These are phyloP conservation scores for Handroanthus guayacan DNA, from an alignment of 257 asterid species.

Conservation along the genomic window DNA sequence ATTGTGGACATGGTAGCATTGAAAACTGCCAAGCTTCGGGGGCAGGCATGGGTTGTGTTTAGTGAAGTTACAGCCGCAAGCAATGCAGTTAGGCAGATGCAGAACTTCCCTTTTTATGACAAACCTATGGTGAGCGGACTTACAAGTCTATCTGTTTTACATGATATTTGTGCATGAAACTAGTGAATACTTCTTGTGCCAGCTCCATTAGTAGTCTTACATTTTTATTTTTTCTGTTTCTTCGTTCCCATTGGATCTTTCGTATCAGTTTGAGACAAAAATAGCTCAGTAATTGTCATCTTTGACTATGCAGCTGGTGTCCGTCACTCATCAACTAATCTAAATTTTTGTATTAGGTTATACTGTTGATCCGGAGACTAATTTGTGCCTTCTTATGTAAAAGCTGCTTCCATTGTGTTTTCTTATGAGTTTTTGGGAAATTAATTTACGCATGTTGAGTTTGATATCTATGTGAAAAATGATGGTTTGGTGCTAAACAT, in stretches of 20 bases:
- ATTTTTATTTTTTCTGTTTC: background rate
- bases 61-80: constrained; percentile 97
- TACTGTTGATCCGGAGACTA: background rate
- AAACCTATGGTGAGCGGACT: constrained; percentile 82
- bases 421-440: background rate
- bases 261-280: background rate
- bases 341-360: background rate
- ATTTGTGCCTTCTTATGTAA: background rate
- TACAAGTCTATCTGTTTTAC: constrained; percentile 17
- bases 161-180: constrained; percentile 17
- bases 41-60: constrained; percentile 98
- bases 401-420: background rate
- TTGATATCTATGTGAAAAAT: constrained; percentile 1
- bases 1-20: constrained; percentile 90
- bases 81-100: constrained; percentile 98
- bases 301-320: background rate
- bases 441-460: background rate
- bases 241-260: background rate
- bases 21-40: constrained; percentile 93
- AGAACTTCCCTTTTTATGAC: constrained; percentile 90
- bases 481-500: background rate
- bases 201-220: background rate
- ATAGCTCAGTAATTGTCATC: background rate
- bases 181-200: constrained; percentile 5
- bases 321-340: background rate